Conservation (phyloP, 148 eudicot genomes). For the Amaranthus hypochondriacus region DNA sequence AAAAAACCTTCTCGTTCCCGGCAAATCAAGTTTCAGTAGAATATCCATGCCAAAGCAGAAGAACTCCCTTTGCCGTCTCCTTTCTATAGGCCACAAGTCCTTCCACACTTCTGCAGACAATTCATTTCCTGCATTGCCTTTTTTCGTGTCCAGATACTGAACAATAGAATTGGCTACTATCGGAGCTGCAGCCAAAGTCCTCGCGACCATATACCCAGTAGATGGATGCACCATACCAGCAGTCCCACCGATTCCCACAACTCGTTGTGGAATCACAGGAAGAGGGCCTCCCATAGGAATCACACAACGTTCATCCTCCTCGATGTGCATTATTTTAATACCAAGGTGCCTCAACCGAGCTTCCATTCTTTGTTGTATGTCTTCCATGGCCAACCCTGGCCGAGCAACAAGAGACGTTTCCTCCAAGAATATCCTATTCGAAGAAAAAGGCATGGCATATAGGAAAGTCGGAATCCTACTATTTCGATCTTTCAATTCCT, state of each 20-base stretch:
- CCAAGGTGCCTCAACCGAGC: conserved; percentile 84
- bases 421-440: conserved; percentile 74
- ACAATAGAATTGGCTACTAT: conserved; percentile 78
- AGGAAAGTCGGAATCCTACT: conserved; percentile 80
- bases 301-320: conserved; percentile 91
- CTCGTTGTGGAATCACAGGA: conserved; percentile 87
- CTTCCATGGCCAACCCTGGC: conserved; percentile 70
- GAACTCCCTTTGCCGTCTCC: conserved; percentile 92
- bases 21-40: conserved; percentile 86
- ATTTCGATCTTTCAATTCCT: conserved; percentile 61
- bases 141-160: conserved; percentile 54
- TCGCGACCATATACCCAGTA: conserved; percentile 96
- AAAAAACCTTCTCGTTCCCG: conserved; percentile 83
- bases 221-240: conserved; percentile 99
- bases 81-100: conserved; percentile 92
- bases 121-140: conserved; percentile 37
- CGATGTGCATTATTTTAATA: conserved; percentile 75
- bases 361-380: conserved; percentile 89
- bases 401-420: conserved; percentile 98
- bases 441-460: conserved; percentile 95
- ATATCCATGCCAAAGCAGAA: conserved; percentile 99
- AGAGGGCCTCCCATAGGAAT: conserved; percentile 99
- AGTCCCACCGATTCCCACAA: conserved; percentile 95
- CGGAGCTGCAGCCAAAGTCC: conserved; percentile 98
- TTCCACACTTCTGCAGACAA: conserved; percentile 80